A percentile compares a stretch with the other conserved stretches of the same genome.
phyloP scores from a whole-genome alignment of 306 rosid genomes.

The Cucumis cinereus region DNA sequence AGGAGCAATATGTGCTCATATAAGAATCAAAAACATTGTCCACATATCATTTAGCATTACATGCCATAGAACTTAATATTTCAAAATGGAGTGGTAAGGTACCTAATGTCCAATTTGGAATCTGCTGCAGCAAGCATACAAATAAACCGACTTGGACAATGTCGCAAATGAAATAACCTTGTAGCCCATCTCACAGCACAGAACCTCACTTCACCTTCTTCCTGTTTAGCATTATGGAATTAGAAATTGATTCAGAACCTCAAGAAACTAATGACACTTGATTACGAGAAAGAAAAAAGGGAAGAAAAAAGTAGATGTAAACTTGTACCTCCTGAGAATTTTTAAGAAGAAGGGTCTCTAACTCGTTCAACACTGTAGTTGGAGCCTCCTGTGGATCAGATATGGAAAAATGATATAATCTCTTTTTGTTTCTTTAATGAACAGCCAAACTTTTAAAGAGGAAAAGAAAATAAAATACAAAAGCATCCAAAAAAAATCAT shows the following conservation, averaged over 20 bases:
- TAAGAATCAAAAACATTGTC: not conserved
- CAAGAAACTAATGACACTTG: not conserved
- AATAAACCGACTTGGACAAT: conserved; percentile 83
- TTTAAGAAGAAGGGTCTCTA: conserved; percentile 65
- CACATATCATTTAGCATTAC: not conserved
- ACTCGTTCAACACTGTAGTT: conserved; percentile 46
- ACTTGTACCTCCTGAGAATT: conserved; percentile 59
- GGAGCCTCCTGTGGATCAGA: conserved; percentile 59
- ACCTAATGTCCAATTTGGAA: conserved; percentile 84
- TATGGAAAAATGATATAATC: conserved; percentile 10
- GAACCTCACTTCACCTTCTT: conserved; percentile 80
- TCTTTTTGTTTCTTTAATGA: not conserved
- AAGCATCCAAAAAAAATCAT: not conserved
- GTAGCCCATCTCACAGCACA: conserved; percentile 93
- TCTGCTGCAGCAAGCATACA: conserved; percentile 88
- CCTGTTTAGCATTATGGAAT: conserved; percentile 39
- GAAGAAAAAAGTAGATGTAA: not conserved
- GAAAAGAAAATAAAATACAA: not conserved
- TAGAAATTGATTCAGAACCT: conserved; percentile 1
- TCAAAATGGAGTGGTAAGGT: conserved; percentile 2
- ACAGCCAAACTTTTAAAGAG: not conserved
- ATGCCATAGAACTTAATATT: not conserved
- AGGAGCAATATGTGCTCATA: not conserved
- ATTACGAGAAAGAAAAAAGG: not conserved
- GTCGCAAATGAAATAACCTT: conserved; percentile 61